Evolutionary conservation across 805 yeast species (phyloP).

Genomic region (Wickerhamomyces chambardii): DNA sequence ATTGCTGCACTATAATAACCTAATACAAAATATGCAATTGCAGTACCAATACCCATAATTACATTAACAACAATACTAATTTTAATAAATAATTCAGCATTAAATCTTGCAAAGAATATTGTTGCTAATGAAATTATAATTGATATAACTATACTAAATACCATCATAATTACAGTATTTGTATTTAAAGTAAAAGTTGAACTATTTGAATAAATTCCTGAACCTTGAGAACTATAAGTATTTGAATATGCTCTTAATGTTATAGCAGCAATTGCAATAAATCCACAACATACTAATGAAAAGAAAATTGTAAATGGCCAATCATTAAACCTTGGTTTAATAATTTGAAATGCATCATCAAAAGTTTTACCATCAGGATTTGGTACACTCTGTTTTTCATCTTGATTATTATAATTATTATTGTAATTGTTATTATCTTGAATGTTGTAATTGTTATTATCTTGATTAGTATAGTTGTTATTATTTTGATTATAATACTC

Average conservation of each 20-base stretch:
- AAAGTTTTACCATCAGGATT: conserved; percentile 36
- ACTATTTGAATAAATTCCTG: conserved; percentile 46
- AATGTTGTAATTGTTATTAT: no score
- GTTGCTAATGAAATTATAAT: conserved; percentile 49
- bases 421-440: no score
- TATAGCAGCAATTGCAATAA: conserved; percentile 60
- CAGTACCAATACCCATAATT: conserved; percentile 62
- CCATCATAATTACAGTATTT: conserved; percentile 63
- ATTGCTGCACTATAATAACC: conserved; percentile 75
- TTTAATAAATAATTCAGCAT: conserved; percentile 60
- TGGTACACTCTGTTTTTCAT: conserved; percentile 26
- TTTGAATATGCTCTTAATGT: conserved; percentile 55
- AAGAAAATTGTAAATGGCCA: conserved; percentile 57
- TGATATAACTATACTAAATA: conserved; percentile 53
- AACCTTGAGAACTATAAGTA: conserved; percentile 47
- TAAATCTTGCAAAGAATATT: conserved; percentile 50
- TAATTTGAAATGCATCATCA: conserved; percentile 61
- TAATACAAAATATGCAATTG: conserved; percentile 61
- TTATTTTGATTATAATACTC: no score
- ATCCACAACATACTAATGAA: conserved; percentile 46
- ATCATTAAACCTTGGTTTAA: conserved; percentile 61
- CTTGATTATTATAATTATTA: conserved; percentile 8
- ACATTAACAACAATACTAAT: conserved; percentile 62
- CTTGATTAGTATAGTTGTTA: no score
- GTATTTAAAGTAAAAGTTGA: conserved; percentile 62